Evolutionary conservation across 768 basidiomycete species (phyloP), one percentile per base, ranked within the genome.

Genomic region (Clavaria fumosa): DNA sequence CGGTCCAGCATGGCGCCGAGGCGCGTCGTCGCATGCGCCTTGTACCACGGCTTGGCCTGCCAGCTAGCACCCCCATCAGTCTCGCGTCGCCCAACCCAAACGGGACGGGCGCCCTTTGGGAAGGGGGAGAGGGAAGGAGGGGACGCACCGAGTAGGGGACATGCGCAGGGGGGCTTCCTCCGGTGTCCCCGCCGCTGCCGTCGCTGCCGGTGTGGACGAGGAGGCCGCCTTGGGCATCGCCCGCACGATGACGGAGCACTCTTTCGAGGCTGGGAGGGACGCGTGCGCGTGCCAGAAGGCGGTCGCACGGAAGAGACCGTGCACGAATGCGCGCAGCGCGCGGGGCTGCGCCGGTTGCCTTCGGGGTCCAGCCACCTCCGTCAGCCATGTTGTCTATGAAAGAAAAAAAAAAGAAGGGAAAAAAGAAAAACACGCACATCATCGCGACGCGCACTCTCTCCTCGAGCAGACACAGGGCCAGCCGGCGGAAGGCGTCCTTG

Each of bases 31-130:
- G 56, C 47, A 39, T 58, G 48, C 0, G 64, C 60, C 43, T 59
- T 64, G 44, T 71, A 71, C 67, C 68, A 69, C 15, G 68, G 68
- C 35, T 50, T 50, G 4, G 57, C 49, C 18, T 54, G 45, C 37
- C 41, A 64, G 44, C 61, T 61, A 39, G 31, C n/a, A 10, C 12
- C 6, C 3, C 39, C 39, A 10, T 34, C 33, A 5, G 14, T 46
- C 19, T n/a, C n/a, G n/a, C n/a, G n/a, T n/a, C n/a, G n/a, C n/a
- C n/a, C n/a, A n/a, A n/a, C n/a, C n/a, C n/a, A n/a, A n/a, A n/a
- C n/a, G n/a, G n/a, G n/a, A n/a, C n/a, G n/a, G n/a, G n/a, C n/a
- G n/a, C n/a, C n/a, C n/a, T n/a, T n/a, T n/a, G n/a, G n/a, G n/a
- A n/a, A n/a, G n/a, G n/a, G n/a, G n/a, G n/a, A n/a, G n/a, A n/a